A percentile compares a stretch with the other conserved stretches of the same genome.
Evolutionary conservation across 257 asterid genomes (phyloP).

Genomic region (Cynanchum wilfordii): DNA sequence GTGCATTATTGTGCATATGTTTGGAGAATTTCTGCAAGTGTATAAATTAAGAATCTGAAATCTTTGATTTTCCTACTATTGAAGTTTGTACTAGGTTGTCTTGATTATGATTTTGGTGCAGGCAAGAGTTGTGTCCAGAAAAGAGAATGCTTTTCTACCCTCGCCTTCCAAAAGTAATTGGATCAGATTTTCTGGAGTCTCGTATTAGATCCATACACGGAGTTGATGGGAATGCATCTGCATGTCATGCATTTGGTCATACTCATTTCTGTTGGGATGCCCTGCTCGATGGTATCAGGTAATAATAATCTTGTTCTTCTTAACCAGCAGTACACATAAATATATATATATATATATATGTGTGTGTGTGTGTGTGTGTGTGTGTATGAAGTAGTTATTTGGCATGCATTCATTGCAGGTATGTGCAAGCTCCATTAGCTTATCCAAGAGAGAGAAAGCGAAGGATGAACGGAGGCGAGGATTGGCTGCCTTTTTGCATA

Average conservation of each 20-base stretch:
- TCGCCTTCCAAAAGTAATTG: conserved; percentile 76
- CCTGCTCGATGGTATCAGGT: conserved; percentile 74
- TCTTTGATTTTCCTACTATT: neutral
- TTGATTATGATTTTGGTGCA: conserved; percentile 30
- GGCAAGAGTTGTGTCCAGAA: conserved; percentile 91
- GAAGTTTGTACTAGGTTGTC: neutral
- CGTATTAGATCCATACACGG: conserved; percentile 69
- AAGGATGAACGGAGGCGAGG: conserved; percentile 86
- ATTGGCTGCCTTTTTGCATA: conserved; percentile 75
- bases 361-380: too few species aligned
- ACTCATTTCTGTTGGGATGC: conserved; percentile 94
- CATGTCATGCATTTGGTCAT: conserved; percentile 88
- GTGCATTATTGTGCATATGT: too few species aligned
- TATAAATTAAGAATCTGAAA: neutral
- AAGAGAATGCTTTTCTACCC: conserved; percentile 97
- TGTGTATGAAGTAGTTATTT: neutral
- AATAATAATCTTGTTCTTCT: conserved; percentile 5
- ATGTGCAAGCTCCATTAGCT: conserved; percentile 78
- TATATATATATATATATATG: too few species aligned
- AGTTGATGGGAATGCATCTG: conserved; percentile 36
- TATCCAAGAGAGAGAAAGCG: conserved; percentile 76
- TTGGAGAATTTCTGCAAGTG: too few species aligned
- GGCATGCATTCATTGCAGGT: conserved; percentile 37
- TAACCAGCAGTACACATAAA: too few species aligned
- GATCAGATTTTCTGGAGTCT: conserved; percentile 70